Evolutionary conservation across 2,329 filamentous ascomycete species (phyloP).

Genomic region (Akanthomyces dipterigenus): DNA sequence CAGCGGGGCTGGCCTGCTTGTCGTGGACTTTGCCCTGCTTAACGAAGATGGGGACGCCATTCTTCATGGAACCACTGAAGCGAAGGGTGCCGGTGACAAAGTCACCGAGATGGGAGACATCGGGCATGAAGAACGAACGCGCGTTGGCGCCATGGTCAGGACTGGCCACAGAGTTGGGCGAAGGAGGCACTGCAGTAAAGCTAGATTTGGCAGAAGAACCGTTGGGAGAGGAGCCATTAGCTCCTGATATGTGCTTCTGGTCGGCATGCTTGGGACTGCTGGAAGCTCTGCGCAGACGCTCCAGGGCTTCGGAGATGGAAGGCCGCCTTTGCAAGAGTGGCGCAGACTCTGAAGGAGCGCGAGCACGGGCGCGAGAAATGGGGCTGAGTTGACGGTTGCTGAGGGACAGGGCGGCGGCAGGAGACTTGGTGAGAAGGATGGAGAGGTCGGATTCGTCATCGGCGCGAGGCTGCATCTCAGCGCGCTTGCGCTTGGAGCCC

Average conservation of each 20-base stretch:
- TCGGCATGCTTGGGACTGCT: constrained; percentile 22
- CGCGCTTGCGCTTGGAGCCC: constrained; percentile 34
- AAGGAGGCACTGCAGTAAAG: constrained; percentile 34
- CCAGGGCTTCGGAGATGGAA: constrained; percentile 28
- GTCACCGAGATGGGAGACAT: constrained; percentile 49
- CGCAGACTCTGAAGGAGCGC: constrained; percentile 23
- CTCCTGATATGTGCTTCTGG: constrained; percentile 18
- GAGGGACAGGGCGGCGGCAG: constrained; percentile 22
- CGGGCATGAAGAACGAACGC: constrained; percentile 48
- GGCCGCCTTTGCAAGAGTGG: constrained; percentile 20
- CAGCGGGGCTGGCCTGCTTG: constrained; percentile 27
- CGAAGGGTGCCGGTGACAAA: constrained; percentile 49
- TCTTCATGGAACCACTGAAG: constrained; percentile 42
- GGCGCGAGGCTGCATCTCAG: constrained; percentile 48
- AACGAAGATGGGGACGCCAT: constrained; percentile 50
- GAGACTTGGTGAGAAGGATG: constrained; percentile 35
- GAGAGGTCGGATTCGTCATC: constrained; percentile 47
- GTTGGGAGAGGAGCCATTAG: constrained; percentile 27
- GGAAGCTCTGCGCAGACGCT: constrained; percentile 30
- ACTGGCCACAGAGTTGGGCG: constrained; percentile 27
- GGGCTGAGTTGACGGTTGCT: constrained; percentile 31
- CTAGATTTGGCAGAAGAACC: constrained; percentile 35
- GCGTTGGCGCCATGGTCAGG: constrained; percentile 35
- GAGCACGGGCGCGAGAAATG: constrained; percentile 29
- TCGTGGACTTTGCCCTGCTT: constrained; percentile 47